Evolutionary conservation across 768 basidiomycete genomes (phyloP).

Genomic region (Terana coerulea): DNA sequence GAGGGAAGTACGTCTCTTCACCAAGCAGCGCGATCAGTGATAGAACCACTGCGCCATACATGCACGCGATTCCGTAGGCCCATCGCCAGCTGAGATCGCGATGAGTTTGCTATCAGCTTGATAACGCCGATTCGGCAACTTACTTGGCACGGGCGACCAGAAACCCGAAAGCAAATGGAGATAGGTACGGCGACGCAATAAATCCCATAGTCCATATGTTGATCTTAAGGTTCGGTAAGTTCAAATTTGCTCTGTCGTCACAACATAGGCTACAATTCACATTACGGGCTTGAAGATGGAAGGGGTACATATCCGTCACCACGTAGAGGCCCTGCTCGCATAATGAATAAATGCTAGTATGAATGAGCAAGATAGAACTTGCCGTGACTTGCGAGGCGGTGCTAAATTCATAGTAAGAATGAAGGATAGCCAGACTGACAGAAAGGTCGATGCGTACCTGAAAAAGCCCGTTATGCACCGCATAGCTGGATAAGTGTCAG

Average conservation of each 20-base stretch:
- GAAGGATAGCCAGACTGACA: no score
- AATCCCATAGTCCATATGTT: constrained; percentile 75
- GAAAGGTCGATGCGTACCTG: constrained; percentile 32
- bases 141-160: constrained; percentile 52
- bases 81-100: constrained; percentile 47
- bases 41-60: constrained; percentile 55
- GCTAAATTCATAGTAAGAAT: no score
- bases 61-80: constrained; percentile 63
- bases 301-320: constrained; percentile 62
- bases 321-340: constrained; percentile 48
- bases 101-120: not conserved
- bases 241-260: no score
- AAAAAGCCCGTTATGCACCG: constrained; percentile 59
- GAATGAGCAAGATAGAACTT: not conserved
- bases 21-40: constrained; percentile 54
- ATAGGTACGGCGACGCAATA: constrained; percentile 59
- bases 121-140: constrained; percentile 3
- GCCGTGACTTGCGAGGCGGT: constrained; percentile 61
- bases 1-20: constrained; percentile 55
- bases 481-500: constrained; percentile 36
- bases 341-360: not conserved
- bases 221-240: no score
- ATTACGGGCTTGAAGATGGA: constrained; percentile 67
- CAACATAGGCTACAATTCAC: no score
- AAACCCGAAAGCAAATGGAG: constrained; percentile 67